Conservation (phyloP, 208 protist genomes). For the Trichomonas gallinae region DNA sequence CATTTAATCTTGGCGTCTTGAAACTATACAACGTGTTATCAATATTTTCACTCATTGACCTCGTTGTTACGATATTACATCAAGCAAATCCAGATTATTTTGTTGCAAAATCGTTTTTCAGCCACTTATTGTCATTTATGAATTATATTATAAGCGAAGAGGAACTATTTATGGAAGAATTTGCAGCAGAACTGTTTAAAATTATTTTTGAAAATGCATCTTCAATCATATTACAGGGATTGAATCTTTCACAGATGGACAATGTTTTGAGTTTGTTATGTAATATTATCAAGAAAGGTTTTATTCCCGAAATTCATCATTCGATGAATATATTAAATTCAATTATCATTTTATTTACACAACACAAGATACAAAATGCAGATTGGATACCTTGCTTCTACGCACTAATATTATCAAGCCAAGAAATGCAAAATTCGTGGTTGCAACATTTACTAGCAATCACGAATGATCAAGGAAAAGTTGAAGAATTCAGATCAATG, state of each 20-base stretch:
- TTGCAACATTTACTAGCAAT: too few relatives aligned
- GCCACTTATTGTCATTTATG: neutral
- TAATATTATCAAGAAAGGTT: neutral
- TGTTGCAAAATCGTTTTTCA: neutral
- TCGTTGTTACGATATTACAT: neutral
- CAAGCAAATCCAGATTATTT: neutral
- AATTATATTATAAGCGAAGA: neutral
- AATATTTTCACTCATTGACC: neutral
- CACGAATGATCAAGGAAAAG: too few relatives aligned
- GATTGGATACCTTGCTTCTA: neutral
- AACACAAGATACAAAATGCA: neutral
- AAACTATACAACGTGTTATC: neutral
- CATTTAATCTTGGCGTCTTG: neutral
- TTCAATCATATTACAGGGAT: neutral
- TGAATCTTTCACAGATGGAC: too few relatives aligned
- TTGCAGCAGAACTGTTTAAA: neutral
- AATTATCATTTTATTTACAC: neutral
- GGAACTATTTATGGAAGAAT: neutral
- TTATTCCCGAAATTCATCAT: neutral
- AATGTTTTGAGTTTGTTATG: neutral
- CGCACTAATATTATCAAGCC: neutral
- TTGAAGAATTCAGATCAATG: too few relatives aligned
- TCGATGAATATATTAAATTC: neutral
- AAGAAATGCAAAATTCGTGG: too few relatives aligned
- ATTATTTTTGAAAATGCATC: neutral